Conservation (phyloP, 768 basidiomycete species). For the Boletus subparvulus region DNA sequence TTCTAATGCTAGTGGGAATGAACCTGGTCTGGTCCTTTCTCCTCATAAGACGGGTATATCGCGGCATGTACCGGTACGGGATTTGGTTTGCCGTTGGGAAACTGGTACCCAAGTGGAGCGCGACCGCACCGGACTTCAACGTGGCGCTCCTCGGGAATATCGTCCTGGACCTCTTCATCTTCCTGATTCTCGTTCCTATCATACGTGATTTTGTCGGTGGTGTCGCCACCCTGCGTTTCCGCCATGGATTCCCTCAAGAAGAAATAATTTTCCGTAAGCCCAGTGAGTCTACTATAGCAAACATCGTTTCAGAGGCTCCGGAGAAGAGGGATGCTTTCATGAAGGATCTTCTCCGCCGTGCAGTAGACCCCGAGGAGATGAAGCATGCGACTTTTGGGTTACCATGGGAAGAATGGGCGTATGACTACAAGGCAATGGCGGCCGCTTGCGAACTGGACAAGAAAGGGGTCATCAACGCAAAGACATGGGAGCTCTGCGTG, state of each 20-base stretch:
- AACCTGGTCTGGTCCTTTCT: constrained; percentile 28
- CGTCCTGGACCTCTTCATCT: constrained; percentile 26
- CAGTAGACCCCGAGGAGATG: constrained; percentile 30
- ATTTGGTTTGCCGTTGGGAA: constrained; percentile 26
- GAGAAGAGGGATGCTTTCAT: constrained; percentile 28
- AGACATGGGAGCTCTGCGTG: constrained; percentile 32
- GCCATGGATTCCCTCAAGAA: constrained; percentile 27
- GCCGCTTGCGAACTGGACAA: constrained; percentile 23
- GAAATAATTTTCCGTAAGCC: constrained; percentile 34
- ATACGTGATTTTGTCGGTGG: constrained; percentile 23
- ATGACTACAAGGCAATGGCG: constrained; percentile 32
- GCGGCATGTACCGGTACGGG: constrained; percentile 30
- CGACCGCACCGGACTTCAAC: constrained; percentile 15
- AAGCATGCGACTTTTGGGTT: constrained; percentile 25
- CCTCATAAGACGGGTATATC: constrained; percentile 21
- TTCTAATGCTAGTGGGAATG: constrained; percentile 26
- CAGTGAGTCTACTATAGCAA: constrained; percentile 25
- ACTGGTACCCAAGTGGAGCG: constrained; percentile 12
- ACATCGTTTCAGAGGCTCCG: constrained; percentile 22
- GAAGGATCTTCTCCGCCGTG: constrained; percentile 29
- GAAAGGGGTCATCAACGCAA: constrained; percentile 18
- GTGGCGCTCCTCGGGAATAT: constrained; percentile 25
- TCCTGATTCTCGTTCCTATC: constrained; percentile 26
- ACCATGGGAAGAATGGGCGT: constrained; percentile 35
- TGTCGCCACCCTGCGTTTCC: constrained; percentile 21